Base-by-base conservation (phyloP, 2,329 filamentous ascomycete genomes). In the Fusarium tjaetaba region DNA sequence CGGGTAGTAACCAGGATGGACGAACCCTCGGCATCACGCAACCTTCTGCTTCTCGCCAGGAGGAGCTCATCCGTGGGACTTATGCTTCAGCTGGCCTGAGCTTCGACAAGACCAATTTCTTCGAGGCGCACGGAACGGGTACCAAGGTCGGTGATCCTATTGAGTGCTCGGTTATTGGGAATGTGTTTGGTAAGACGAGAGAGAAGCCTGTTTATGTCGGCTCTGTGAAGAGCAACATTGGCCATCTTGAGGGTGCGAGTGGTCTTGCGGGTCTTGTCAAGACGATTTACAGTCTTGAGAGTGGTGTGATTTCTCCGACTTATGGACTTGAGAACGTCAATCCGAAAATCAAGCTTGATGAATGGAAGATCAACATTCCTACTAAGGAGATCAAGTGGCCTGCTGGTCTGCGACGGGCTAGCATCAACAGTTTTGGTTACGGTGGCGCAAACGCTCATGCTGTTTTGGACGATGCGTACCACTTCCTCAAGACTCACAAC, bases 81-180 rank as follows among this genome's bases (percentile, higher is more conserved):
- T 64, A 67, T 13, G 26, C 38, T 8, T 28, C 32, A 24, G 65
- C 65, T n/a, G 45, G 42, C 32, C 52, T 67, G 18, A 52, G 45
- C 26, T 26, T 38, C 15, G 30, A 39, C 20, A 39, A 46, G 32
- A 28, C 26, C 14, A 34, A 45, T 28, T 64, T 53, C 22, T 68
- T 70, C 11, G 45, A 70, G 14, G 48, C 45, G 7, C 86, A 88
- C 42, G 86, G 85, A 0, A 87, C 86, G 0, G 85, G 85, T 1
- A 87, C 86, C 1, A 61, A 73, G 5, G 80, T 78, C 1, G 86
- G 86, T 13, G 63, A 65, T 22, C 63, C 63, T 20, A 42, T 64
- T 6, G 63, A 65, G 38, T 61, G 59, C 3, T 61, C 41, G 1
- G 63, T 61, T 1, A 65, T 65, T 18, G 36, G 41, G 4, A 38